These are phyloP conservation scores for Yamadazyma buinensis DNA, from an alignment of 1,139 yeast genomes.

Conservation along the genomic window DNA sequence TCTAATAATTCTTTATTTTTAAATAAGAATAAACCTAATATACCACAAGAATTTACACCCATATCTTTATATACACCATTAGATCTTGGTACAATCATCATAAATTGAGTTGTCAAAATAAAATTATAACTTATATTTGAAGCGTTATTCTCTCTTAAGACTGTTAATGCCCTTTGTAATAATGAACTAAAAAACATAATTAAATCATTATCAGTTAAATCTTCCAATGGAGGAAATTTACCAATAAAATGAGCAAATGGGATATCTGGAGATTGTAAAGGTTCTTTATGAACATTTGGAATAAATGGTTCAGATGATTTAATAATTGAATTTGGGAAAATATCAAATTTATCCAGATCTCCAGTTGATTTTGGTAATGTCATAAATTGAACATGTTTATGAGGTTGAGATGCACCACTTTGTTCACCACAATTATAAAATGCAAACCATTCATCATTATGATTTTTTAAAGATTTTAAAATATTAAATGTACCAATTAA, in stretches of 20 bases:
- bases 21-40: constrained; percentile 73
- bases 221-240: constrained; percentile 55
- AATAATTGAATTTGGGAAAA: constrained; percentile 59
- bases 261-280: constrained; percentile 55
- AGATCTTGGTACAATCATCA: constrained; percentile 82
- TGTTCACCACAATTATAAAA: constrained; percentile 85
- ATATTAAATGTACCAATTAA: constrained; percentile 55
- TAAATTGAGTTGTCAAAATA: constrained; percentile 75
- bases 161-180: constrained; percentile 66
- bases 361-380: constrained; percentile 59
- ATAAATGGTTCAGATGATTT: constrained; percentile 45
- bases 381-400: constrained; percentile 86
- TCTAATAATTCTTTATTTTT: constrained; percentile 55
- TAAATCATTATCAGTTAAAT: constrained; percentile 49
- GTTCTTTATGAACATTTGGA: constrained; percentile 52
- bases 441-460: constrained; percentile 49
- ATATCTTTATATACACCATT: constrained; percentile 34
- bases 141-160: constrained; percentile 50
- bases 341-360: constrained; percentile 43
- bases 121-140: constrained; percentile 67
- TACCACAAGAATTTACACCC: constrained; percentile 79
- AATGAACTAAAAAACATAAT: constrained; percentile 66
- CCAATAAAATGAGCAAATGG: constrained; percentile 84
- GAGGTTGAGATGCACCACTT: constrained; percentile 92
- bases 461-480: constrained; percentile 27